Conservation (phyloP, 768 basidiomycete species). For the Tulasnella sp. region DNA sequence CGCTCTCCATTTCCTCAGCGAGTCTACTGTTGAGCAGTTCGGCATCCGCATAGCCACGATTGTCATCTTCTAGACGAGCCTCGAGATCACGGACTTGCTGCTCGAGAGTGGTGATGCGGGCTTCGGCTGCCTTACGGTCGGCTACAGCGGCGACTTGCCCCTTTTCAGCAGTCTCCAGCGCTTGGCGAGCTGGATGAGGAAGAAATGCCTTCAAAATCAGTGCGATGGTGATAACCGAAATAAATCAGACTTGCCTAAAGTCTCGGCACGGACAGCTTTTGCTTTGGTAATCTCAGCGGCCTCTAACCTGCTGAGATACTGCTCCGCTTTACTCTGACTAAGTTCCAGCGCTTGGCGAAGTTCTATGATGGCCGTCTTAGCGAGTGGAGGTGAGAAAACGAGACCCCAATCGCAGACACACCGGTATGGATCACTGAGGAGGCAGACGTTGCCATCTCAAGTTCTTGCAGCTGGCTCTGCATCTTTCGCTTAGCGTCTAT, state of each 20-base stretch:
- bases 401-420: conserved; percentile 24
- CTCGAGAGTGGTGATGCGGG: conserved; percentile 41
- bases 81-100: conserved; percentile 48
- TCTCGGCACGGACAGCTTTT: conserved; percentile 54
- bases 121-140: conserved; percentile 44
- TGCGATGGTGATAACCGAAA: not conserved
- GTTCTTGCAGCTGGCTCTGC: conserved; percentile 49
- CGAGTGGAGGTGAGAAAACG: not conserved
- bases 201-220: not conserved
- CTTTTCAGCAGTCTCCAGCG: conserved; percentile 53
- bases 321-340: conserved; percentile 52
- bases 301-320: conserved; percentile 50
- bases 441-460: conserved; percentile 48
- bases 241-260: conserved; percentile 37
- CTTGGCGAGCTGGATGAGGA: conserved; percentile 41
- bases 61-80: conserved; percentile 53
- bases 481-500: conserved; percentile 50
- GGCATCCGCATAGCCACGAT: conserved; percentile 55
- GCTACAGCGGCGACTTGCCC: conserved; percentile 39
- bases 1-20: conserved; percentile 68
- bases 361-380: conserved; percentile 32
- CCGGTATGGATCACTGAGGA: conserved; percentile 52
- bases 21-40: conserved; percentile 54
- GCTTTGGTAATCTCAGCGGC: conserved; percentile 57
- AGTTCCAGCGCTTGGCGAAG: conserved; percentile 52